These are phyloP conservation scores for Colletotrichum gloeosporioides DNA, from an alignment of 2,329 filamentous ascomycete genomes.

Conservation along the genomic window DNA sequence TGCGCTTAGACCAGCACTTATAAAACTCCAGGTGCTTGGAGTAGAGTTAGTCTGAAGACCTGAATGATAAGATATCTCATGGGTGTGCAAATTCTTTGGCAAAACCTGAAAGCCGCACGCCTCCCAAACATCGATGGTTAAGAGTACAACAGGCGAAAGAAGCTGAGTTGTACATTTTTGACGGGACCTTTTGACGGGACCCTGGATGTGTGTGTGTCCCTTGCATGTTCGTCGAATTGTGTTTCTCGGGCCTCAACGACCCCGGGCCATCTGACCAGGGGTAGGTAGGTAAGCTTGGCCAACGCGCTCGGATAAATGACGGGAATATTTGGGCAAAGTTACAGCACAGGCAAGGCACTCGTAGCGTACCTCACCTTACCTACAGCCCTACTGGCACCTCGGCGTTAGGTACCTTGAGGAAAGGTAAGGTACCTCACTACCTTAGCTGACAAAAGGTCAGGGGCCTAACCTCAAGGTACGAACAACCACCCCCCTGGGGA, in stretches of 20 bases:
- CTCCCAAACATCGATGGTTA: not conserved
- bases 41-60: not conserved
- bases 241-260: not conserved
- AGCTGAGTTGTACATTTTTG: not conserved
- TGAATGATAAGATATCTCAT: not conserved
- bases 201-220: not conserved
- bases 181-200: not conserved
- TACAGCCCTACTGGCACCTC: not conserved
- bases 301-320: constrained; percentile 7
- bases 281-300: not conserved
- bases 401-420: no score
- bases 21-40: not conserved
- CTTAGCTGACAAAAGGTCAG: not conserved
- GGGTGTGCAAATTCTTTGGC: not conserved
- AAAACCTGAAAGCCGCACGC: not conserved
- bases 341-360: not conserved
- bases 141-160: not conserved
- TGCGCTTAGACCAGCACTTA: not conserved
- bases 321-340: not conserved
- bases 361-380: not conserved
- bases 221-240: not conserved
- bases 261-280: not conserved
- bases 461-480: not conserved
- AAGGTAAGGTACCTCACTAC: not conserved
- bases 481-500: not conserved